Evolutionary conservation across 805 yeast genomes (phyloP).

Genomic region (Suhomyces sp.): DNA sequence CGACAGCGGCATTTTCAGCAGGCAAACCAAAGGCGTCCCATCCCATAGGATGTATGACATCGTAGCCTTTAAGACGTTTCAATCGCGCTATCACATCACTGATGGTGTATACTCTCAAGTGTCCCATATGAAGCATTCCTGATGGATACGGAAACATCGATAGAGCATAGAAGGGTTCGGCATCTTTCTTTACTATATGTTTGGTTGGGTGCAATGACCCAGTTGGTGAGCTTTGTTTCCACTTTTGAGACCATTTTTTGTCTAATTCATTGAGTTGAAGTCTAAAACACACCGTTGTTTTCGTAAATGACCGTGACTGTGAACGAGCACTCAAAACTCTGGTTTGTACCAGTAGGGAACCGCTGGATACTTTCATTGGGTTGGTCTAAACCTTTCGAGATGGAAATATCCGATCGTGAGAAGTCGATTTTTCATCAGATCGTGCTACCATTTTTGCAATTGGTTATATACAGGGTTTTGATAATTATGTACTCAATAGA

Average conservation of each 20-base stretch:
- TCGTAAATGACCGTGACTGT: too few species aligned
- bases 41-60: slow-evolving; percentile 95
- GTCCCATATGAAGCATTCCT: slow-evolving; percentile 91
- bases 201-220: slow-evolving; percentile 39
- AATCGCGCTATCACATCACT: slow-evolving; percentile 82
- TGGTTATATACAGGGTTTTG: too few species aligned
- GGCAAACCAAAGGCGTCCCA: slow-evolving; percentile 99
- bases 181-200: slow-evolving; percentile 12
- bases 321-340: too few species aligned
- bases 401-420: too few species aligned
- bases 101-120: slow-evolving; percentile 87
- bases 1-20: slow-evolving; percentile 97
- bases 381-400: too few species aligned
- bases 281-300: too few species aligned
- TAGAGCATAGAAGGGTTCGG: slow-evolving; percentile 57
- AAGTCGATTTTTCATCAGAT: too few species aligned
- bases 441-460: too few species aligned
- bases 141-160: slow-evolving; percentile 98
- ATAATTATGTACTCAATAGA: too few species aligned
- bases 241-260: slow-evolving; percentile 51
- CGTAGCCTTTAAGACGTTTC: slow-evolving; percentile 69
- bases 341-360: too few species aligned
- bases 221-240: slow-evolving; percentile 41
- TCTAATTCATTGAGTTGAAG: slow-evolving; percentile 36
- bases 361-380: too few species aligned